Evolutionary conservation across 78 protist genomes (phyloP), one percentile per base, ranked within the genome.

Genomic region (Emiliania huxleyi): DNA sequence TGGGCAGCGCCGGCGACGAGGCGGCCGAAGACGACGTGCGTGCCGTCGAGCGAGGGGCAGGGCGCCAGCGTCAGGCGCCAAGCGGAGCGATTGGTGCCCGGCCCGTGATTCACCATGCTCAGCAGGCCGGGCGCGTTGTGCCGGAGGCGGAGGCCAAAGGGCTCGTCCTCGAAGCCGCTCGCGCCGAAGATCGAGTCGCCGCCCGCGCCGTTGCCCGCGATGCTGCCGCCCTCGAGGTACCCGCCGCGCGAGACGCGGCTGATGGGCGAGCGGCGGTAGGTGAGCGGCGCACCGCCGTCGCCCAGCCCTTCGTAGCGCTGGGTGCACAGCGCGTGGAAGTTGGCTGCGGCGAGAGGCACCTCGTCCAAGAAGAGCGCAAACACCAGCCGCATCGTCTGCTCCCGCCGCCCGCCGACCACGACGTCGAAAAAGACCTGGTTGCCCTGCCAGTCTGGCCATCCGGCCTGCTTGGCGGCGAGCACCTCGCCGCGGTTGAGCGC

Each of bases 11-110:
- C 62, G 8, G 62, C 8, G 29, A 52, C 62, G 33, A 97, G 94
- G 44, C 98, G 91, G 0, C 98, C 98, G 89, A 97, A 96, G 26
- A 97, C 94, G 11, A 97, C 96, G 95, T 97, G 98, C 46, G 95
- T 96, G 4, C 97, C 44, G 44, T 29, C 40, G 18, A 40, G 37
- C 44, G 25, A 45, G 25, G 84, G 62, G 25, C 21, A 37, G 15
- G 98, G 97, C 29, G 95, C 98, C 15, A 96, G 94, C 22, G 98
- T 97, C 88, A 96, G 42, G 94, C 95, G 96, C 77, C 96, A 97
- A 69, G 96, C 98, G 45, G 94, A 85, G 38, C 96, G 94, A 69
- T 95, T 90, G 0, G 94, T 44, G 15, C 62, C 62, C 29, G 62
- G 62, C 29, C 62, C 62, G 8, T 15, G 62, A 52, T 52, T 52